Base-by-base conservation (phyloP, 2,329 filamentous ascomycete species). In the Orbilia quercus region DNA sequence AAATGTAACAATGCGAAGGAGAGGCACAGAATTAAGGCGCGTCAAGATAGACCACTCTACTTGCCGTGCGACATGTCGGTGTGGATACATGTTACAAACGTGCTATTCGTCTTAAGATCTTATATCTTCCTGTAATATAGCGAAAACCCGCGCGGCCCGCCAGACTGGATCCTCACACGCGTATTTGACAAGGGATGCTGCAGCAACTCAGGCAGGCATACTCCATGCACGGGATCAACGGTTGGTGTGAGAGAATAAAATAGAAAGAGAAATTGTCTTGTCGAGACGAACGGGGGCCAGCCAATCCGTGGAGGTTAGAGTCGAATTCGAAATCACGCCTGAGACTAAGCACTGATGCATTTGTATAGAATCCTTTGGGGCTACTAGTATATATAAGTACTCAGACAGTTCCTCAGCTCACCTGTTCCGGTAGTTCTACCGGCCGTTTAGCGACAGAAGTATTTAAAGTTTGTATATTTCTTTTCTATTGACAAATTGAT, bases 111-210 rank as follows among this genome's bases (percentile, higher is more conserved):
- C 9, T 14, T 14, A 40, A 7, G n/a, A 4, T n/a, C n/a, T n/a
- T n/a, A n/a, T n/a, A n/a, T n/a, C n/a, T 40, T 16, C 36, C 12
- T 40, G 5, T 16, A 14, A 40, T 12, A 22, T n/a, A n/a, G 20
- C 16, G 16, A 22, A 25, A 34, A 38, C 50, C 50, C 50, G 18
- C 50, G 31, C 38, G 2, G 23, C 50, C 50, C 50, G 18, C 50
- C 50, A 54, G 2, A n/a, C 20, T 54, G 50, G 50, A 38, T 51
- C 50, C 14, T n/a, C 50, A 18, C 36, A 12, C 36, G 36, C 36
- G 36, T 40, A 40, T 40, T 40, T 40, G 6, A 40, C 36, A 14
- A 40, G 28, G 28, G 4, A 31, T n/a, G 28, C 28, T 31, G 28
- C 28, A 31, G 28, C 28, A 31, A 31, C n/a, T n/a, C n/a, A 31